Base-by-base conservation (phyloP, 2,329 filamentous ascomycete genomes). In the Microdochium bolleyi region DNA sequence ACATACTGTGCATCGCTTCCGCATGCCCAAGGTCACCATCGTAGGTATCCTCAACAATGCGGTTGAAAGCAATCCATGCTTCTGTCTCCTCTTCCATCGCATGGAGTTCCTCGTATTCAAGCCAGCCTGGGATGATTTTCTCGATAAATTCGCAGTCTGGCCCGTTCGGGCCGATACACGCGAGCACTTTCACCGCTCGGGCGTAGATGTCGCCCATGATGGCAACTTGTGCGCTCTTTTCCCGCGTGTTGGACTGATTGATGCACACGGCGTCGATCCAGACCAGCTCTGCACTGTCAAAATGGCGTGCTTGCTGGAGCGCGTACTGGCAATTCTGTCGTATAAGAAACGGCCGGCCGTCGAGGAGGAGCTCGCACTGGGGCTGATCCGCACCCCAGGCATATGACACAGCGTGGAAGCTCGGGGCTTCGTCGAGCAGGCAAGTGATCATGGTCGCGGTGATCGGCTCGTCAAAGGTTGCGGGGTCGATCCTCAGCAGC, bases 261-360 rank as follows among this genome's bases (percentile, higher is more conserved):
- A 57, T 56, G 50, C 56, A 57, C 10, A 57, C 19, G 8, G 52
- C 49, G 50, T 57, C 56, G 38, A 57, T 50, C 54, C 56, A 57
- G 32, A 56, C 30, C 32, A 30, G 32, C 44, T 48, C 49, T 49
- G 50, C 51, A 52, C 48, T 41, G 49, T 30, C 52, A 56, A 52
- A 38, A 54, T 52, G 30, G 49, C 52, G 46, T 52, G 51, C 34
- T 16, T 38, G 34, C 34, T 16, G 34, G 14, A 38, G 4, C 7
- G 34, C 34, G n/a, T 38, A 38, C 37, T 56, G 53, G 27, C 54
- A 25, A 5, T 48, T 48, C 14, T 48, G 5, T 22, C 44, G 44
- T 3, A 25, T 14, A 5, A 10, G 4, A 50, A 52, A 52, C 53
- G 49, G 53, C 21, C 4, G 3, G 3, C 44, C 44, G 11, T 48